Percentiles rank a stretch among this genome's conserved stretches.
These are phyloP conservation scores for Zygosaccharomyces sapae DNA, from an alignment of 1,139 yeast species.

Conservation along the genomic window DNA sequence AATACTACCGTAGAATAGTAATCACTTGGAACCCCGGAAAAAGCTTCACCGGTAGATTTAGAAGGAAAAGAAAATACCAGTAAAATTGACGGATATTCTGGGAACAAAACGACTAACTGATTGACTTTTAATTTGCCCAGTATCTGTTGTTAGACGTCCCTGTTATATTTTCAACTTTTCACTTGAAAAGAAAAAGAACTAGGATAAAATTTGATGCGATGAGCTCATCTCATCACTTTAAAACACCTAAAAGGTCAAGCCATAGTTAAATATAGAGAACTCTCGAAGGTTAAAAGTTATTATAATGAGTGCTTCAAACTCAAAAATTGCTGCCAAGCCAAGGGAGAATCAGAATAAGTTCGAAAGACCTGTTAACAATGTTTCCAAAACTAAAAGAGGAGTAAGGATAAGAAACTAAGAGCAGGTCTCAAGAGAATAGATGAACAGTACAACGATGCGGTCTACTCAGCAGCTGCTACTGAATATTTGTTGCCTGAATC, in stretches of 20 bases:
- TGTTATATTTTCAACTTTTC: conserved; percentile 4
- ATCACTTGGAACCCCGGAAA: too few species aligned
- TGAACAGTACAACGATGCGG: conserved; percentile 70
- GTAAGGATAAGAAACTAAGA: conserved; percentile 58
- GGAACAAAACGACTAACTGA: too few species aligned
- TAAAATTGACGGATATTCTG: too few species aligned
- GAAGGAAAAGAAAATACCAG: too few species aligned
- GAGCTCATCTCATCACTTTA: conserved; percentile 9
- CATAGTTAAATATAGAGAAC: conserved; percentile 3
- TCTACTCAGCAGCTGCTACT: conserved; percentile 76
- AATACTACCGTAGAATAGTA: too few species aligned
- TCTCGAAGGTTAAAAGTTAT: neutral
- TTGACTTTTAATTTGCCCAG: too few species aligned
- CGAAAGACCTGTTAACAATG: conserved; percentile 29
- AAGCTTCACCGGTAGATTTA: too few species aligned
- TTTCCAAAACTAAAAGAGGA: conserved; percentile 23
- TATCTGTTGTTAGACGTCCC: too few species aligned
- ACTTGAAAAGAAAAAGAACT: conserved; percentile 7
- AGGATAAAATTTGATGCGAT: conserved; percentile 9
- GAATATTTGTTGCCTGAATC: conserved; percentile 83
- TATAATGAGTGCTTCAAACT: conserved; percentile 10
- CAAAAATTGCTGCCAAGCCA: conserved; percentile 11
- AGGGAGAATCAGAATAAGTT: conserved; percentile 31
- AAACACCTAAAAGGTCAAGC: conserved; percentile 3
- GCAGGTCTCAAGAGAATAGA: conserved; percentile 66